Percentiles rank a stretch among this genome's conserved stretches.
Evolutionary conservation across 768 basidiomycete genomes (phyloP).

Genomic region (Collybia nuda): DNA sequence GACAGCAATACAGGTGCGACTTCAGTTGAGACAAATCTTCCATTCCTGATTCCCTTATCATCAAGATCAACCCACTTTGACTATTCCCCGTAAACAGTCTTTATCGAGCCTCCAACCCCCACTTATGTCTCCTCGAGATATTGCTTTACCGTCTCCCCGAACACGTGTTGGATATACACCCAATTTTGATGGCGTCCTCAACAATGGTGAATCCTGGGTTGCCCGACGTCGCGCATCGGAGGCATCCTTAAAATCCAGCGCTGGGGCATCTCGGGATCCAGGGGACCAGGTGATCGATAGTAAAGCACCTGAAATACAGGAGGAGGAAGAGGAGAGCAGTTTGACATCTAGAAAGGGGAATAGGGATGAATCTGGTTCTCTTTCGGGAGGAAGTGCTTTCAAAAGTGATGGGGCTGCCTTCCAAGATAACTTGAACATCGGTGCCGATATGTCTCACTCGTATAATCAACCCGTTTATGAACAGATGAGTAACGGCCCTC

Average conservation of each 20-base stretch:
- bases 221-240: conserved; percentile 65
- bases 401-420: not conserved
- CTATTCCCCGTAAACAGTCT: conserved; percentile 67
- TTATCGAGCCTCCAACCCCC: conserved; percentile 59
- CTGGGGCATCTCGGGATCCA: conserved; percentile 34
- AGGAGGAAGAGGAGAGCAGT: conserved; percentile 53
- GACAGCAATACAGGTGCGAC: conserved; percentile 62
- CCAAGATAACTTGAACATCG: conserved; percentile 1
- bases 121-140: conserved; percentile 58
- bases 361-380: conserved; percentile 1
- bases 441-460: conserved; percentile 12
- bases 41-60: conserved; percentile 15
- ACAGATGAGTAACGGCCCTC: conserved; percentile 25
- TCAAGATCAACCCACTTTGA: conserved; percentile 58
- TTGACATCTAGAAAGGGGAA: conserved; percentile 4
- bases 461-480: conserved; percentile 10
- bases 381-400: not conserved
- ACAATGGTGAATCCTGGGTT: conserved; percentile 67
- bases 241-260: conserved; percentile 42
- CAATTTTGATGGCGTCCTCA: conserved; percentile 74
- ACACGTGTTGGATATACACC: conserved; percentile 56
- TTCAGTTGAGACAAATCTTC: conserved; percentile 5
- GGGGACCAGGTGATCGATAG: conserved; percentile 33
- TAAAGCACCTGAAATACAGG: conserved; percentile 52
- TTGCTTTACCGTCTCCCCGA: conserved; percentile 63